A percentile compares a stretch with the other conserved stretches of the same genome.
These are phyloP conservation scores for Acarospora socialis DNA, from an alignment of 2,329 filamentous ascomycete genomes.

Conservation along the genomic window DNA sequence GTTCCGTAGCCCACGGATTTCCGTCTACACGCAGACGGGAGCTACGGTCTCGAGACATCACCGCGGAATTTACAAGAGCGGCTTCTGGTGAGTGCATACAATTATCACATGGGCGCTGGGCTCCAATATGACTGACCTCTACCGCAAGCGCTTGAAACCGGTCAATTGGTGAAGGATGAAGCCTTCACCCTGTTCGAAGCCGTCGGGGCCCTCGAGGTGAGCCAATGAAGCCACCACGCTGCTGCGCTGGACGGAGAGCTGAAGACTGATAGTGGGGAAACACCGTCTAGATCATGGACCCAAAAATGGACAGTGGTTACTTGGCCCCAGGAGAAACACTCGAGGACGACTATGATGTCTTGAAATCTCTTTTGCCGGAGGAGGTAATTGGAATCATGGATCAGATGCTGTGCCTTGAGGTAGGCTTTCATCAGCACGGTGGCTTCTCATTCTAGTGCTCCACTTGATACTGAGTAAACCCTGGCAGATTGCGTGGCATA, in stretches of 20 bases:
- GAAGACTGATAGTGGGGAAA: neutral
- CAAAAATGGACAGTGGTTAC: conserved; percentile 95
- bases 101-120: conserved; percentile 1
- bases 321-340: conserved; percentile 64
- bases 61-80: conserved; percentile 38
- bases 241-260: conserved; percentile 1
- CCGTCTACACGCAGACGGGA: no score
- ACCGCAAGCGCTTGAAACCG: conserved; percentile 52
- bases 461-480: neutral
- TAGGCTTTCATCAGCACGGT: conserved; percentile 24
- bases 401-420: conserved; percentile 78
- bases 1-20: no score
- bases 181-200: conserved; percentile 89
- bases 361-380: conserved; percentile 51
- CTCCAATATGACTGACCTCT: conserved; percentile 1
- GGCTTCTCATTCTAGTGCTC: conserved; percentile 8
- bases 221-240: conserved; percentile 14
- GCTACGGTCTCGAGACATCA: conserved; percentile 36
- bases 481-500: conserved; percentile 79
- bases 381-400: conserved; percentile 91
- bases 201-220: conserved; percentile 56
- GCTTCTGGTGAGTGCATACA: conserved; percentile 31
- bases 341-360: conserved; percentile 68
- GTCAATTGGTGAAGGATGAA: conserved; percentile 85
- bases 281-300: conserved; percentile 73